Percentiles rank a stretch among this genome's conserved stretches.
phyloP scores from a whole-genome alignment of 2,329 filamentous ascomycete genomes.

The Penicillium sp. region DNA sequence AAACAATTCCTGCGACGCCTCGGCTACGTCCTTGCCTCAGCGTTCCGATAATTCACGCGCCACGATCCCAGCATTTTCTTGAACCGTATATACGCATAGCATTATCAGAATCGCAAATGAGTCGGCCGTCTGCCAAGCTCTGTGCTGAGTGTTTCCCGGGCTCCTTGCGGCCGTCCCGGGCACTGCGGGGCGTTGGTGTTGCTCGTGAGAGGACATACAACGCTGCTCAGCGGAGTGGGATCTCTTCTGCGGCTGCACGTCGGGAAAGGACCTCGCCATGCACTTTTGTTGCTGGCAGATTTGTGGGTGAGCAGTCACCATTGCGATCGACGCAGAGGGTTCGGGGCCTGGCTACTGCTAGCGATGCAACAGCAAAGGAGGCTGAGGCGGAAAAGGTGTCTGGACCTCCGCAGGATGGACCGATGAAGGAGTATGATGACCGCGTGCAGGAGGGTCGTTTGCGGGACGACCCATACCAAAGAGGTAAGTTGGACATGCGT shows the following conservation, averaged over 20 bases:
- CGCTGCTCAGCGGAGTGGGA: conserved; percentile 16
- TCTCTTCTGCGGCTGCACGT: conserved; percentile 1
- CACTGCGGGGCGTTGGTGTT: conserved; percentile 16
- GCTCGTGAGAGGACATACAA: conserved; percentile 16
- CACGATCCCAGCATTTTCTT: neutral
- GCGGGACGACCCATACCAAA: conserved; percentile 86
- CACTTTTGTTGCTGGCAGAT: neutral
- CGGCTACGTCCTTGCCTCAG: conserved; percentile 17
- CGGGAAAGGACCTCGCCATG: neutral
- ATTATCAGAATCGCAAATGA: conserved; percentile 22
- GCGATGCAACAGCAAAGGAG: conserved; percentile 6
- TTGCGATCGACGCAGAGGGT: conserved; percentile 16
- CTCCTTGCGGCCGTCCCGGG: conserved; percentile 23
- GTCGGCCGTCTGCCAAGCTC: conserved; percentile 30
- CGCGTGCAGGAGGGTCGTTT: conserved; percentile 73
- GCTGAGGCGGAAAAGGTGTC: conserved; percentile 1
- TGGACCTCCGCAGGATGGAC: conserved; percentile 53
- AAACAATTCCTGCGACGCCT: conserved; percentile 23
- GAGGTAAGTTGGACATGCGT: conserved; percentile 57
- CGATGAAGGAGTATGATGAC: conserved; percentile 83
- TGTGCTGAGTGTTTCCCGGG: conserved; percentile 30
- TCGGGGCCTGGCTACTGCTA: conserved; percentile 19
- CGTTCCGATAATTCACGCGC: neutral
- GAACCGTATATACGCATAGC: conserved; percentile 1
- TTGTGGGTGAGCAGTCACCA: conserved; percentile 15